Base-by-base conservation (phyloP, 176 grass and related monocot species). In the Oryza rufipogon region DNA sequence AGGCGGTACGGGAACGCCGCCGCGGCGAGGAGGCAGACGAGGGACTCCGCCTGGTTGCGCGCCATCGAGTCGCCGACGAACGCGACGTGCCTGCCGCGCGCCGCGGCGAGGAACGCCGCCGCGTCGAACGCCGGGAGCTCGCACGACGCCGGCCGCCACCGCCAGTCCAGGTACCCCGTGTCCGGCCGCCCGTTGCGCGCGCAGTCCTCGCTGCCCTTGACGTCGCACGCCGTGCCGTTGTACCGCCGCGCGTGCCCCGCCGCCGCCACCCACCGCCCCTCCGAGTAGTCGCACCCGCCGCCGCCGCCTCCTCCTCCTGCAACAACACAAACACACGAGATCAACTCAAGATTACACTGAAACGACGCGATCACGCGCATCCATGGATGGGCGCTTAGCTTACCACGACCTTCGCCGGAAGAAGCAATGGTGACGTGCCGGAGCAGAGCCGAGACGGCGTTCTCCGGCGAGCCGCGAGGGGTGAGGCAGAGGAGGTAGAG, bases 21-120 rank as follows among this genome's bases (percentile, higher is more conserved):
- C 7, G 33, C 15, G 44, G 3, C 7, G 26, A 94, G 78, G 82
- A 94, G 92, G 86, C 92, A 88, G 54, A 91, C 33, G 32, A 94
- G 76, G 4, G 92, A 94, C 82, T 94, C 83, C 28, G 75, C 78
- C 73, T 94, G 92, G 81, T 91, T 94, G 3, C 88, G 77, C 26
- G 86, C 88, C 54, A 94, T 77, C 15, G 92, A 91, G 63, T 94
- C 86, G 38, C 89, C 89, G 6, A 94, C 38, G 71, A 94, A 94
- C 8, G 92, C 89, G 11, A 94, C 64, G 39, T 87, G 79, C 82
- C 72, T 90, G 5, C 82, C 88, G 60, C 86, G 77, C 0, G 84
- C 88, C 2, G 85, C 44, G 30, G 78, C 47, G 41, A 94, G 74
- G 77, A 93, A 94, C 13, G 63, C 52, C 47, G 34, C 33, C 0